phyloP scores from a whole-genome alignment of 495 filamentous ascomycete species.

The Zalerion maritima region DNA sequence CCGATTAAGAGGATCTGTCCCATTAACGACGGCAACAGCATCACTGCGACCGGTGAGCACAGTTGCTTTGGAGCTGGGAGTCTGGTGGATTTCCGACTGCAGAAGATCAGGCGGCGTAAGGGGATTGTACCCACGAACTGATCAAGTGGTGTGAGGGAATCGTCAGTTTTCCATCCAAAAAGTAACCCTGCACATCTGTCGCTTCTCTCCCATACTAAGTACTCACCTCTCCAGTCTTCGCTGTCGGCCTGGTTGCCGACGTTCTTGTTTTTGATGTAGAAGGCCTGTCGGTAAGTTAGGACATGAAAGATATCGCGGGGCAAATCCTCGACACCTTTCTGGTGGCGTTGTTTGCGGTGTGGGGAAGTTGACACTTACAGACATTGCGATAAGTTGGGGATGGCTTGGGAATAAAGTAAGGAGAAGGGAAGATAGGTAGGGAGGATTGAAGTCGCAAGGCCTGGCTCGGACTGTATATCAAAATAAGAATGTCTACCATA shows the following conservation, averaged over 20 bases:
- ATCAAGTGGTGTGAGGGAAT: slow-evolving; percentile 1
- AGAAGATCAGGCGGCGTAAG: slow-evolving; percentile 87
- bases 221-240: slow-evolving; percentile 85
- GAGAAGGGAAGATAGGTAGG: too few relatives aligned
- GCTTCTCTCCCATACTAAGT: not conserved
- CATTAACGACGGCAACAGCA: slow-evolving; percentile 65
- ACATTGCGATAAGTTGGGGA: too few relatives aligned
- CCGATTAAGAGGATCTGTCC: slow-evolving; percentile 56
- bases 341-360: too few relatives aligned
- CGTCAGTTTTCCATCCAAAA: slow-evolving; percentile 7
- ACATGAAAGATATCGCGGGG: slow-evolving; percentile 6
- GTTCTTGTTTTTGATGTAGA: slow-evolving; percentile 82
- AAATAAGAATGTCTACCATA: too few relatives aligned
- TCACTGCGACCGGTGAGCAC: slow-evolving; percentile 73
- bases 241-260: slow-evolving; percentile 66
- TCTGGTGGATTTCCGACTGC: slow-evolving; percentile 85
- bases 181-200: not conserved
- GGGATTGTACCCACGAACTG: slow-evolving; percentile 85
- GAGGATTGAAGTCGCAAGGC: too few relatives aligned
- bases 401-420: too few relatives aligned
- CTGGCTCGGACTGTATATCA: too few relatives aligned
- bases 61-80: slow-evolving; percentile 57
- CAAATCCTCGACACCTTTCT: too few relatives aligned
- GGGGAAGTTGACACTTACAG: too few relatives aligned
- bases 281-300: slow-evolving; percentile 27